Conservation (phyloP, 306 rosid species). For the Dalbergia oliveri region DNA sequence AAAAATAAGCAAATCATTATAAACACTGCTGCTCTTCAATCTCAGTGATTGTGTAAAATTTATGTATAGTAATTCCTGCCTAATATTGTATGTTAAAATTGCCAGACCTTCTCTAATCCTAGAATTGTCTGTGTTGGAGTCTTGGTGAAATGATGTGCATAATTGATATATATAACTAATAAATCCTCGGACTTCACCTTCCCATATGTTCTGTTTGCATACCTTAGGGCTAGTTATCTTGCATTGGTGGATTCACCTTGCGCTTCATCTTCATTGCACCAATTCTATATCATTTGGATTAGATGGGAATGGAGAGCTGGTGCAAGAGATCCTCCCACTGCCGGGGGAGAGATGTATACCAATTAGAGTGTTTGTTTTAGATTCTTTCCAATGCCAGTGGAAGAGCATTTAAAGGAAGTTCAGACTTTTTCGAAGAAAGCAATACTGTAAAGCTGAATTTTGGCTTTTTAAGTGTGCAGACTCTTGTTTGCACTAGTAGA, state of each 20-base stretch:
- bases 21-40: slow-evolving; percentile 36
- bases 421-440: no score
- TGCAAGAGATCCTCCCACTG: neutral
- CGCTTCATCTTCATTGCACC: neutral
- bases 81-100: slow-evolving; percentile 7
- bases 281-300: neutral
- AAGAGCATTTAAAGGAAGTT: no score
- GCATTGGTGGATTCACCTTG: neutral
- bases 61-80: slow-evolving; percentile 43
- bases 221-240: slow-evolving; percentile 5
- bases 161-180: neutral
- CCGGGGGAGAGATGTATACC: no score
- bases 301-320: neutral
- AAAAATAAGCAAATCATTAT: slow-evolving; percentile 23
- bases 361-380: no score
- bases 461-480: no score
- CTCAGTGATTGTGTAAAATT: slow-evolving; percentile 44
- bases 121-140: neutral
- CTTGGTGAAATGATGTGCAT: neutral
- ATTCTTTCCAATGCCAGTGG: no score
- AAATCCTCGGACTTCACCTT: neutral
- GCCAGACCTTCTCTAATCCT: slow-evolving; percentile 37
- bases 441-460: no score
- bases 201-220: slow-evolving; percentile 11
- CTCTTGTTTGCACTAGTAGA: no score